Evolutionary conservation across 495 filamentous ascomycete genomes (phyloP).

Genomic region (Podospora sp.): DNA sequence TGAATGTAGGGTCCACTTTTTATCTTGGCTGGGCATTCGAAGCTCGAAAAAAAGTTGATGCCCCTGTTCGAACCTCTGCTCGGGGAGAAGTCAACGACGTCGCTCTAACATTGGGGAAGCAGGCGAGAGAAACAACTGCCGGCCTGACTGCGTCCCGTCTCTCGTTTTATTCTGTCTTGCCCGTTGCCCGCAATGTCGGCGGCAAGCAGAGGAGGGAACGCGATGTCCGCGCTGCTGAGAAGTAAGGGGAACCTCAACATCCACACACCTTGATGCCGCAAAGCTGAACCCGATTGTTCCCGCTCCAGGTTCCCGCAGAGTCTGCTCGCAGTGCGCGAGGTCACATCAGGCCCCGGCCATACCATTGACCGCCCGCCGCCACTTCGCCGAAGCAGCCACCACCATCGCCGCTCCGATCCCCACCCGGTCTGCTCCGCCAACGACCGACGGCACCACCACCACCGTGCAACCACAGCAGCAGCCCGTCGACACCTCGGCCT

Average conservation of each 20-base stretch:
- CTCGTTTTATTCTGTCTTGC: background rate
- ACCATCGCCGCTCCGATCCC: conserved; percentile 7
- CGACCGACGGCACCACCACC: background rate
- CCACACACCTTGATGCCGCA: background rate
- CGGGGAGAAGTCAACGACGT: background rate
- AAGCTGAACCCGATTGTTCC: conserved; percentile 9
- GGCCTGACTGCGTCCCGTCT: background rate
- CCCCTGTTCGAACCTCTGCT: background rate
- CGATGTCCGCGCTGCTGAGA: conserved; percentile 46
- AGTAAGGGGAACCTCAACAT: conserved; percentile 27
- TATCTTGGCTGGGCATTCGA: background rate
- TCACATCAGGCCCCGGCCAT: conserved; percentile 6
- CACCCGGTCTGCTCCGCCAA: background rate
- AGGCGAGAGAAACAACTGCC: background rate
- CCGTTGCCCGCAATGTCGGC: conserved; percentile 47
- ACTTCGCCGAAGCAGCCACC: conserved; percentile 10
- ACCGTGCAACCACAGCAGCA: background rate
- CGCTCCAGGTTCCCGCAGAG: conserved; percentile 14
- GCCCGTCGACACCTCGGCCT: conserved; percentile 22
- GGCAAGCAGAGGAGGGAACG: conserved; percentile 51
- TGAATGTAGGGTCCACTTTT: background rate
- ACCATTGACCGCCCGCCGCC: conserved; percentile 14
- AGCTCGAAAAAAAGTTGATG: conserved; percentile 41
- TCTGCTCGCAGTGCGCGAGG: conserved; percentile 31
- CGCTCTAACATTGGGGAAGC: background rate